These are phyloP conservation scores for Circinella umbellata DNA, from an alignment of 371 early-diverging fungal species.

Conservation along the genomic window DNA sequence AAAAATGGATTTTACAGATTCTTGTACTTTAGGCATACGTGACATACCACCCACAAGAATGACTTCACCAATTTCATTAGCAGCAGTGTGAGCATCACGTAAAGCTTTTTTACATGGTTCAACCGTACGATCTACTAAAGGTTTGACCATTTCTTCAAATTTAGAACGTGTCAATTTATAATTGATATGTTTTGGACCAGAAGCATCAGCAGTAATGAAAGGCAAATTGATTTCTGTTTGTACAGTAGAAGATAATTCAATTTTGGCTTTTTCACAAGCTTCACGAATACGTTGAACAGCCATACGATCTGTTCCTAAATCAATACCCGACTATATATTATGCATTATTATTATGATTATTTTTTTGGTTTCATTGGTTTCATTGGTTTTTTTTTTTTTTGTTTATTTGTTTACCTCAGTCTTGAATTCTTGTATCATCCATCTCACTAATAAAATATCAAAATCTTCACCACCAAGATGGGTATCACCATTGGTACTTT, in stretches of 20 bases:
- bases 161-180: slow-evolving; percentile 87
- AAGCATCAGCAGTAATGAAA: slow-evolving; percentile 87
- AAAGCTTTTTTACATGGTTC: slow-evolving; percentile 95
- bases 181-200: slow-evolving; percentile 94
- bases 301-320: slow-evolving; percentile 80
- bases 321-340: slow-evolving; percentile 56
- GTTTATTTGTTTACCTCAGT: slow-evolving; percentile 57
- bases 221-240: slow-evolving; percentile 94
- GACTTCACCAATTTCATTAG: slow-evolving; percentile 90
- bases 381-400: too few species aligned
- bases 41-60: slow-evolving; percentile 99
- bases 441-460: slow-evolving; percentile 83
- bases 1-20: slow-evolving; percentile 88
- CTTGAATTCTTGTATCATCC: slow-evolving; percentile 85
- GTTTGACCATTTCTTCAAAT: slow-evolving; percentile 82
- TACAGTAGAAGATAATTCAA: slow-evolving; percentile 86
- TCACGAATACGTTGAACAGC: slow-evolving; percentile 89
- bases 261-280: slow-evolving; percentile 97
- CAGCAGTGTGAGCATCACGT: slow-evolving; percentile 85
- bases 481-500: slow-evolving; percentile 93
- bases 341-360: too few species aligned
- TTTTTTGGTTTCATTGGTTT: too few species aligned
- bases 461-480: slow-evolving; percentile 99
- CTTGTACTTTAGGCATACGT: slow-evolving; percentile 95
- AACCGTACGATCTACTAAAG: slow-evolving; percentile 85